Conservation (phyloP, 257 asterid species). For the Solanum etuberosum region DNA sequence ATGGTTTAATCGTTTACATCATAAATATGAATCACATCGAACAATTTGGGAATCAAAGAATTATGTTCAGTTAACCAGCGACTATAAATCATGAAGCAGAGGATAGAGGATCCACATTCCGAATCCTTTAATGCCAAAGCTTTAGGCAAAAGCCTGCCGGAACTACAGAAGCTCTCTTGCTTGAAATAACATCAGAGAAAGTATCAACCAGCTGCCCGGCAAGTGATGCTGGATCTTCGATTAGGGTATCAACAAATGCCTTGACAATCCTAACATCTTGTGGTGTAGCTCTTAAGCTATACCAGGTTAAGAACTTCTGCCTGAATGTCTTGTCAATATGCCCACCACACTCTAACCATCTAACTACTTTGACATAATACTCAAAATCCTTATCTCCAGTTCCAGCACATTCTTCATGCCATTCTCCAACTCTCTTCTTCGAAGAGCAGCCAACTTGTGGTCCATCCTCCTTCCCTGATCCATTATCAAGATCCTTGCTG, state of each 20-base stretch:
- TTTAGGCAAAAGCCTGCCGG: conserved; percentile 76
- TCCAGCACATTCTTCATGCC: conserved; percentile 36
- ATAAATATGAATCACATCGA: not conserved
- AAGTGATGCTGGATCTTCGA: conserved; percentile 71
- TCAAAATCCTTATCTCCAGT: conserved; percentile 61
- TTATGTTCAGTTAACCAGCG: not conserved
- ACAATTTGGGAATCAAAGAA: not conserved
- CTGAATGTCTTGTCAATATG: conserved; percentile 56
- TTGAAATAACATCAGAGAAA: conserved; percentile 50
- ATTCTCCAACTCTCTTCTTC: conserved; percentile 53
- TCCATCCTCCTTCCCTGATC: conserved; percentile 37
- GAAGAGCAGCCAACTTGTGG: conserved; percentile 67
- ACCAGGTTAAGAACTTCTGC: conserved; percentile 90
- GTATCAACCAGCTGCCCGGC: conserved; percentile 79
- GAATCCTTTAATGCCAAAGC: conserved; percentile 70
- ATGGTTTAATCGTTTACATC: not conserved
- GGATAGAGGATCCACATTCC: not conserved
- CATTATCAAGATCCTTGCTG: conserved; percentile 24
- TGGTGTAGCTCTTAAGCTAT: conserved; percentile 72
- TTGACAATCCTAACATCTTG: conserved; percentile 63
- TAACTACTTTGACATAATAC: conserved; percentile 70
- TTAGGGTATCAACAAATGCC: conserved; percentile 56
- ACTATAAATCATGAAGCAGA: not conserved
- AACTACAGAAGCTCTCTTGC: conserved; percentile 38
- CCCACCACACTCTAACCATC: conserved; percentile 80